These are phyloP conservation scores for Erysimum cheiranthoides DNA, from an alignment of 345 rosid genomes.

Conservation along the genomic window DNA sequence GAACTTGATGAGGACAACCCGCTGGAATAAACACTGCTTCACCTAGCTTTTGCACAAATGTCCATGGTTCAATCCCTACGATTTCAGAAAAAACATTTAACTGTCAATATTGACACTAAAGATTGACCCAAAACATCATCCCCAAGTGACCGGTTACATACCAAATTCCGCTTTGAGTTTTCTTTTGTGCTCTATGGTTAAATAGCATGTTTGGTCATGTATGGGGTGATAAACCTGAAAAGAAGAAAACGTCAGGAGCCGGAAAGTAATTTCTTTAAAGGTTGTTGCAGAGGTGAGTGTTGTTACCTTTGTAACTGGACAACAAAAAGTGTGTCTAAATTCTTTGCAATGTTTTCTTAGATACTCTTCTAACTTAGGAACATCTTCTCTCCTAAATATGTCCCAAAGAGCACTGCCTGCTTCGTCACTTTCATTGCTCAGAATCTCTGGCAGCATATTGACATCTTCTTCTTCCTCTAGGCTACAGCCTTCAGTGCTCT, in stretches of 20 bases:
- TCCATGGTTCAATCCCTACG: conserved; percentile 89
- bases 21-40: conserved; percentile 97
- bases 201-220: conserved; percentile 81
- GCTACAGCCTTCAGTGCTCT: conserved; percentile 24
- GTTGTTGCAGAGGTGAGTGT: not conserved
- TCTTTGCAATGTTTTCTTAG: conserved; percentile 67
- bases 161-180: conserved; percentile 83
- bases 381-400: conserved; percentile 89
- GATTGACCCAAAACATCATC: not conserved
- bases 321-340: conserved; percentile 76
- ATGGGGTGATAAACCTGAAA: conserved; percentile 77
- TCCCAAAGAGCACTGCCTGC: conserved; percentile 87
- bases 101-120: not conserved
- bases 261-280: not conserved
- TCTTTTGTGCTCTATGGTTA: conserved; percentile 70
- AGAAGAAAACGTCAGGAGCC: not conserved
- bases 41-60: conserved; percentile 81
- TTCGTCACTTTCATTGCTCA: conserved; percentile 38
- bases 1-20: conserved; percentile 98
- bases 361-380: conserved; percentile 75
- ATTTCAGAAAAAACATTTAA: conserved; percentile 8
- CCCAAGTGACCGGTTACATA: conserved; percentile 23
- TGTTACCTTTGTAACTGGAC: conserved; percentile 68
- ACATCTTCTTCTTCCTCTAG: conserved; percentile 30
- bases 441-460: conserved; percentile 24